A percentile compares a stretch with the other conserved stretches of the same genome.
Evolutionary conservation across 2,329 filamentous ascomycete species (phyloP).

Genomic region (Tolypocladium guangdongense): DNA sequence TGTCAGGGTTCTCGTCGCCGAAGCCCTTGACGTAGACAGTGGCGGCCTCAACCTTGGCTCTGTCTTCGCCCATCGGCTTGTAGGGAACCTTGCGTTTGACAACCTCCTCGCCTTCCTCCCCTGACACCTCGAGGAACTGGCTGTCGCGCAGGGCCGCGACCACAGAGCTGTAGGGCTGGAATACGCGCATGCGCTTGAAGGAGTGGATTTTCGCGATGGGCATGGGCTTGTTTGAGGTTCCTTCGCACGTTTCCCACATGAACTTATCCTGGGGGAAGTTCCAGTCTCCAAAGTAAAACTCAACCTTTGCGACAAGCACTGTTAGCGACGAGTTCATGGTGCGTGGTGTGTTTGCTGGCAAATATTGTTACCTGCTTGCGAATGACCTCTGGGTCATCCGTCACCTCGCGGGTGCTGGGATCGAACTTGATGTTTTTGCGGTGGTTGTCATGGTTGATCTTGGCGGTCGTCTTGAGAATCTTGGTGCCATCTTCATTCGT

Average conservation of each 20-base stretch:
- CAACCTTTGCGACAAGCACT: slow-evolving; percentile 47
- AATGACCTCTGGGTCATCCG: slow-evolving; percentile 69
- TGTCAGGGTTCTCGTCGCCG: slow-evolving; percentile 68
- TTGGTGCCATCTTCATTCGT: slow-evolving; percentile 9
- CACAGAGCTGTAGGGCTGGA: slow-evolving; percentile 77
- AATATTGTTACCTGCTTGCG: slow-evolving; percentile 58
- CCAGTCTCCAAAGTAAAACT: slow-evolving; percentile 91
- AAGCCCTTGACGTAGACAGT: slow-evolving; percentile 94
- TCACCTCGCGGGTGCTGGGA: slow-evolving; percentile 54
- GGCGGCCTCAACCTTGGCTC: slow-evolving; percentile 56
- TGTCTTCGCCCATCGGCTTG: slow-evolving; percentile 45
- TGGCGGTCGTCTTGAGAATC: slow-evolving; percentile 35
- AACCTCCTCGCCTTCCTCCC: slow-evolving; percentile 60
- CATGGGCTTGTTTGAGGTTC: slow-evolving; percentile 71
- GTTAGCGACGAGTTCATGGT: background rate
- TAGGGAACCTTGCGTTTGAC: slow-evolving; percentile 68
- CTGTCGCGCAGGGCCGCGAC: slow-evolving; percentile 75
- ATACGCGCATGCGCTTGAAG: slow-evolving; percentile 94
- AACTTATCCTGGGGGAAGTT: slow-evolving; percentile 86
- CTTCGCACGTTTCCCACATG: slow-evolving; percentile 68
- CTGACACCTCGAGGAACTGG: slow-evolving; percentile 59
- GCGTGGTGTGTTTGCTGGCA: background rate
- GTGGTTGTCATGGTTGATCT: slow-evolving; percentile 25
- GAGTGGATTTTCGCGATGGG: slow-evolving; percentile 65
- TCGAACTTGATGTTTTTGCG: slow-evolving; percentile 60